Evolutionary conservation across 2,329 filamentous ascomycete species (phyloP).

Genomic region (Didymella glomerata): DNA sequence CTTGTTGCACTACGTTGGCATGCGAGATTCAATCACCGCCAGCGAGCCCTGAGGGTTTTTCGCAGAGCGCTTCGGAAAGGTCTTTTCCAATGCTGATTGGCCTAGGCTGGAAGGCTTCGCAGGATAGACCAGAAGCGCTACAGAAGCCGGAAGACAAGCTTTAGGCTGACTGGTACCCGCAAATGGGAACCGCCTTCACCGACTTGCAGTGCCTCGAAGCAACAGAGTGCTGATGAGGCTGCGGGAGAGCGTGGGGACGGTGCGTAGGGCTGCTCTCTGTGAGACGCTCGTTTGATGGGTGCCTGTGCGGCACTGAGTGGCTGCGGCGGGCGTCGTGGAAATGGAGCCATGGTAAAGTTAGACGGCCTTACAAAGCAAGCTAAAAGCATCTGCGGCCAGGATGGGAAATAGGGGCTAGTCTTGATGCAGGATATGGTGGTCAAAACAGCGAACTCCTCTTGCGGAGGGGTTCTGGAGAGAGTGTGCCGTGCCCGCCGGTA

Average conservation of each 20-base stretch:
- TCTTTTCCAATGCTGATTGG: constrained; percentile 21
- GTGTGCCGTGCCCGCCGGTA: constrained; percentile 22
- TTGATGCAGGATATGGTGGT: constrained; percentile 36
- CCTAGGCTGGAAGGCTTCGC: background rate
- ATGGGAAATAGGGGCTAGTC: constrained; percentile 27
- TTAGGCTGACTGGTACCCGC: constrained; percentile 34
- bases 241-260: constrained; percentile 36
- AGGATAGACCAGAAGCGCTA: constrained; percentile 1
- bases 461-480: constrained; percentile 19
- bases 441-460: constrained; percentile 30
- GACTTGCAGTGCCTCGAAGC: constrained; percentile 29
- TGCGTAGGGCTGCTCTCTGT: constrained; percentile 41
- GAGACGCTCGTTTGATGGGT: constrained; percentile 31
- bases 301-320: constrained; percentile 19
- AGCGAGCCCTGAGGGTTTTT: constrained; percentile 17
- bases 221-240: constrained; percentile 43
- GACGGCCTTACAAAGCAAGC: constrained; percentile 33
- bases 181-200: constrained; percentile 30
- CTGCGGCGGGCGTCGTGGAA: constrained; percentile 21
- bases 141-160: constrained; percentile 31
- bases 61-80: constrained; percentile 5
- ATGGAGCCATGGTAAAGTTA: constrained; percentile 15
- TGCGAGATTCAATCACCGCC: constrained; percentile 1
- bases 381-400: constrained; percentile 25
- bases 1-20: constrained; percentile 18